A percentile compares a stretch with the other conserved stretches of the same genome.
phyloP scores from a whole-genome alignment of 2,329 filamentous ascomycete genomes.

The Geosmithia putterillii region DNA sequence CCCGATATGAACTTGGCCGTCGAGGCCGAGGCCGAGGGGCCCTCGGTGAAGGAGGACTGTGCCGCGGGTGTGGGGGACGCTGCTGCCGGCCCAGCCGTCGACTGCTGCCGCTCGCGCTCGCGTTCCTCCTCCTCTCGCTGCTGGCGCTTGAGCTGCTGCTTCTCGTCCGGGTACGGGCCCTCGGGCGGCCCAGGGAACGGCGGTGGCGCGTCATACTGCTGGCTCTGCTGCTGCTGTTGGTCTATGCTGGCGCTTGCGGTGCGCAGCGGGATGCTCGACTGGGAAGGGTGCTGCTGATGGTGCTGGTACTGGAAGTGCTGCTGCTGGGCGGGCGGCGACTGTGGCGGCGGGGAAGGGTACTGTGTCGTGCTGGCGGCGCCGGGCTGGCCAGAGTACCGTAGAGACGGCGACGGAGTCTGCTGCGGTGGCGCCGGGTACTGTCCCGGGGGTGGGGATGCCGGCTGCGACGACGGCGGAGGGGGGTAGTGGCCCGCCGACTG shows the following conservation, averaged over 20 bases:
- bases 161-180: conserved; percentile 15
- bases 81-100: conserved; percentile 4
- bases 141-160: conserved; percentile 10
- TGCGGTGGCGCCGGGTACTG: conserved; percentile 14
- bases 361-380: too few relatives aligned
- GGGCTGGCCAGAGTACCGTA: conserved; percentile 1
- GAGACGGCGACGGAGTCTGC: conserved; percentile 2
- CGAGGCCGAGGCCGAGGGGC: neutral
- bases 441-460: conserved; percentile 1
- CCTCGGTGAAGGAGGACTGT: neutral
- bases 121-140: conserved; percentile 8
- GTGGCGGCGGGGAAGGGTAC: conserved; percentile 6
- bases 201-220: conserved; percentile 17
- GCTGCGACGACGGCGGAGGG: conserved; percentile 8
- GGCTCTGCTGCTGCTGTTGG: conserved; percentile 9
- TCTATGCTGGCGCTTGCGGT: conserved; percentile 11
- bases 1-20: conserved; percentile 21
- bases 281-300: conserved; percentile 8
- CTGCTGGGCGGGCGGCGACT: conserved; percentile 6
- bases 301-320: conserved; percentile 3
- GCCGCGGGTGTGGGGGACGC: conserved; percentile 3
- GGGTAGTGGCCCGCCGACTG: conserved; percentile 6
- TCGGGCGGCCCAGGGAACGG: conserved; percentile 9
- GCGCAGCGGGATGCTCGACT: conserved; percentile 11
- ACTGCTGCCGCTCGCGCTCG: conserved; percentile 16